Evolutionary conservation across 164 flowering plant genomes (phyloP).

Genomic region (Protea cynaroides): DNA sequence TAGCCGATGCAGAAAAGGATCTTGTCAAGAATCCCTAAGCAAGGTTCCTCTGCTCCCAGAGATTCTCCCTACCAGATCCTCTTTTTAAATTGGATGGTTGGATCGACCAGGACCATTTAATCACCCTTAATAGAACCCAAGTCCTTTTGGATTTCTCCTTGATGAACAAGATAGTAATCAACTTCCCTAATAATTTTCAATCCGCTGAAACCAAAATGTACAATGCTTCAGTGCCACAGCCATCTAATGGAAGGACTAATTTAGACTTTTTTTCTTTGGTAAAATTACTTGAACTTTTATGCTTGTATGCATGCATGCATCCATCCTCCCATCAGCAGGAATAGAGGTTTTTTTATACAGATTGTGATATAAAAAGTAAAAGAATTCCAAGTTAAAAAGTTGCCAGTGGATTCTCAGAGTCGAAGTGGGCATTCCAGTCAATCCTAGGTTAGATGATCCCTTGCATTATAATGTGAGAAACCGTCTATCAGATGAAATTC

Average conservation of each 20-base stretch:
- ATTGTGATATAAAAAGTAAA: too few species aligned
- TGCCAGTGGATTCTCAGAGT: too few species aligned
- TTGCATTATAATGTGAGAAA: too few species aligned
- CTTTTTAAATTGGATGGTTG: constrained; percentile 11
- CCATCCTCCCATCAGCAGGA: neutral
- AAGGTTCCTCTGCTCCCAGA: constrained; percentile 21
- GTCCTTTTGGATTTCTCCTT: constrained; percentile 57
- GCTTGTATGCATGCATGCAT: neutral
- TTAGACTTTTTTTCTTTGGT: too few species aligned
- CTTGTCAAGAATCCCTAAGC: constrained; percentile 42
- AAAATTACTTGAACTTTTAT: neutral
- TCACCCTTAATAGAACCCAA: constrained; percentile 46
- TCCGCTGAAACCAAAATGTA: constrained; percentile 32
- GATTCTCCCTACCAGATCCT: constrained; percentile 11
- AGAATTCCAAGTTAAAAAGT: too few species aligned
- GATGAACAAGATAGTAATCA: constrained; percentile 54
- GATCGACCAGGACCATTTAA: constrained; percentile 1
- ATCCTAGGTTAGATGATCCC: too few species aligned
- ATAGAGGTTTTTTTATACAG: neutral
- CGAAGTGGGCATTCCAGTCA: too few species aligned
- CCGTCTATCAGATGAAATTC: too few species aligned
- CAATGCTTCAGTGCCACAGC: too few species aligned
- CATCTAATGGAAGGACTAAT: too few species aligned
- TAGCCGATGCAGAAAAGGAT: constrained; percentile 69
- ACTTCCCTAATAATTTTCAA: constrained; percentile 73